Evolutionary conservation across 116 monocot genomes (phyloP).

Genomic region (Posidonia oceanica): DNA sequence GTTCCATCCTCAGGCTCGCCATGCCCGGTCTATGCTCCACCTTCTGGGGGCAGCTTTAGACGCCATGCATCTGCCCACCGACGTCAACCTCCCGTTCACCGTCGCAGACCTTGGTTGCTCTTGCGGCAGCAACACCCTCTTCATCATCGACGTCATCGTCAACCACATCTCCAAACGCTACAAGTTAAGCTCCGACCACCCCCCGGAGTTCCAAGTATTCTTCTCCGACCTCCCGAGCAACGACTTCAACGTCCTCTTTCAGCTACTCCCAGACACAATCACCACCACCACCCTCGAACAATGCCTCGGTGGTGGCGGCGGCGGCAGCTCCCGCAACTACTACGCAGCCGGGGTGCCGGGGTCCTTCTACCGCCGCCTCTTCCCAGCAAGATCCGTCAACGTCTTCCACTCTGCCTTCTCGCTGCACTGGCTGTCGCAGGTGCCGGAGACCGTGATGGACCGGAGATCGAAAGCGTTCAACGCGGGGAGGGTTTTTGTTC

Average conservation of each 20-base stretch:
- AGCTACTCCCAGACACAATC: conserved; percentile 11
- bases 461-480: conserved; percentile 12
- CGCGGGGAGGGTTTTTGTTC: conserved; percentile 19
- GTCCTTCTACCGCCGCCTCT: conserved; percentile 27
- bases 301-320: background rate
- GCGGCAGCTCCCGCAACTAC: conserved; percentile 4
- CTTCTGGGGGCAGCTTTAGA: conserved; percentile 15
- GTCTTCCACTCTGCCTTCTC: conserved; percentile 32
- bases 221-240: conserved; percentile 31
- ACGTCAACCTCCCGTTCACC: conserved; percentile 1
- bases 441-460: conserved; percentile 12
- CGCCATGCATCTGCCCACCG: conserved; percentile 4
- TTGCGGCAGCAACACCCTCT: conserved; percentile 21
- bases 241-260: conserved; percentile 33
- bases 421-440: conserved; percentile 32
- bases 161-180: conserved; percentile 13
- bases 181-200: background rate
- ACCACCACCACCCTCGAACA: conserved; percentile 1
- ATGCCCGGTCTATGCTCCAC: conserved; percentile 16
- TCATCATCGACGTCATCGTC: conserved; percentile 14
- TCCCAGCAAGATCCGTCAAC: conserved; percentile 19
- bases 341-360: conserved; percentile 27
- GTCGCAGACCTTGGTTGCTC: conserved; percentile 33
- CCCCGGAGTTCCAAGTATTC: conserved; percentile 35
- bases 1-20: conserved; percentile 10